A percentile compares a stretch with the other conserved stretches of the same genome.
Conservation (phyloP, 1,139 yeast genomes). For the Suhomyces bokatorum region DNA sequence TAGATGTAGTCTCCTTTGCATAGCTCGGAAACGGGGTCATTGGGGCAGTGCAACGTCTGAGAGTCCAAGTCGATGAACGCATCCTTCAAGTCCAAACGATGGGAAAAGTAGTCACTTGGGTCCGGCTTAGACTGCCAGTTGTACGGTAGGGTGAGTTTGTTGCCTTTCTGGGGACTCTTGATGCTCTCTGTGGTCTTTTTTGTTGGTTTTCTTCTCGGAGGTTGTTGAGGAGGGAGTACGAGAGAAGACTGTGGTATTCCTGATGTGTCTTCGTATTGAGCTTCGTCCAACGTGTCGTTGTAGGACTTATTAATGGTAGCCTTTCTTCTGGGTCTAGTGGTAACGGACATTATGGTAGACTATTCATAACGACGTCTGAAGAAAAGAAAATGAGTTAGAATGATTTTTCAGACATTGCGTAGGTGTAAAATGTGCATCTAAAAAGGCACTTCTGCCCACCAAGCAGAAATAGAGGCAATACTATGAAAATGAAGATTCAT, state of each 20-base stretch:
- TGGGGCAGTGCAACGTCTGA: conserved; percentile 40
- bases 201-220: conserved; percentile 8
- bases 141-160: conserved; percentile 24
- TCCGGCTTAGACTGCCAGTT: conserved; percentile 45
- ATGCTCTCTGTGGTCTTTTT: conserved; percentile 6
- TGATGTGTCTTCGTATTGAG: conserved; percentile 28
- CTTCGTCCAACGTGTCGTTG: conserved; percentile 39
- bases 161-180: conserved; percentile 4
- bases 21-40: conserved; percentile 31
- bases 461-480: neutral
- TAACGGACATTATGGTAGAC: conserved; percentile 21
- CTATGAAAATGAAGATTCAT: too few species aligned
- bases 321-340: conserved; percentile 43
- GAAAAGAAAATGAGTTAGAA: neutral
- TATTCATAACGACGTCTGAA: conserved; percentile 2
- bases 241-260: conserved; percentile 1
- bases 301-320: conserved; percentile 48
- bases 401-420: conserved; percentile 4
- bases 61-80: conserved; percentile 35
- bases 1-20: conserved; percentile 69
- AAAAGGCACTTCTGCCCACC: neutral
- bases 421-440: neutral
- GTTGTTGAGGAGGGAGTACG: neutral
- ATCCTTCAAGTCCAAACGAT: conserved; percentile 33
- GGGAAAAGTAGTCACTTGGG: conserved; percentile 38